Evolutionary conservation across 176 grass and related monocot genomes (phyloP).

Genomic region (Areca catechu): DNA sequence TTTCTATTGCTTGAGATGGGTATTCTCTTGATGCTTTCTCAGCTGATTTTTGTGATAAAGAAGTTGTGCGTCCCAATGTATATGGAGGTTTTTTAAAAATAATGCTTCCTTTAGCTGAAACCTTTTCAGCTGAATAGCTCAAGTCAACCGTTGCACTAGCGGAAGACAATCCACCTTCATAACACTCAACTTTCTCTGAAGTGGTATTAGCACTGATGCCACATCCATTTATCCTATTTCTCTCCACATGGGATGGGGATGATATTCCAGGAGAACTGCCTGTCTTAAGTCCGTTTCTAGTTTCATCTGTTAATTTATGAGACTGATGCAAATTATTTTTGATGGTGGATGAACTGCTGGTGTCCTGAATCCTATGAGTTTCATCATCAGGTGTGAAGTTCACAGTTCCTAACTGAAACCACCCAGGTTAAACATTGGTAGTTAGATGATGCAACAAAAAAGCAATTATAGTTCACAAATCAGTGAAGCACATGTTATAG

Average conservation of each 20-base stretch:
- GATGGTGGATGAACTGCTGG: conserved; percentile 27
- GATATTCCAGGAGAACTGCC: conserved; percentile 31
- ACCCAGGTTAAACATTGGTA: no score
- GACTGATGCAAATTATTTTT: conserved; percentile 37
- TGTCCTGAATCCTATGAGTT: conserved; percentile 36
- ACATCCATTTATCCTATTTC: conserved; percentile 23
- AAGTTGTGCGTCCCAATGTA: conserved; percentile 31
- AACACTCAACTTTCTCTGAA: conserved; percentile 46
- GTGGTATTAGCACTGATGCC: conserved; percentile 36
- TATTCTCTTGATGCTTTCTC: conserved; percentile 41
- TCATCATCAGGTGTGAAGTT: conserved; percentile 22
- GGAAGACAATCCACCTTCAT: conserved; percentile 35
- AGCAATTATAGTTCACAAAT: neutral
- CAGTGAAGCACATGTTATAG: conserved; percentile 6
- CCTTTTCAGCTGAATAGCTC: conserved; percentile 43
- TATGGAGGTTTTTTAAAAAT: conserved; percentile 64
- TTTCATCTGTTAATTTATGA: conserved; percentile 47
- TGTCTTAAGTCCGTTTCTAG: conserved; percentile 57
- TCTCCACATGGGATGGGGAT: conserved; percentile 16
- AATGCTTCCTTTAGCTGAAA: conserved; percentile 41
- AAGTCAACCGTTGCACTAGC: conserved; percentile 24
- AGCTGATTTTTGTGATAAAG: conserved; percentile 48
- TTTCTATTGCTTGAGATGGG: conserved; percentile 44
- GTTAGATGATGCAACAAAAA: no score
- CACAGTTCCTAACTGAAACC: conserved; percentile 20